Evolutionary conservation across 768 basidiomycete species (phyloP), one percentile per base, ranked within the genome.

Genomic region (Amanita rimosa): DNA sequence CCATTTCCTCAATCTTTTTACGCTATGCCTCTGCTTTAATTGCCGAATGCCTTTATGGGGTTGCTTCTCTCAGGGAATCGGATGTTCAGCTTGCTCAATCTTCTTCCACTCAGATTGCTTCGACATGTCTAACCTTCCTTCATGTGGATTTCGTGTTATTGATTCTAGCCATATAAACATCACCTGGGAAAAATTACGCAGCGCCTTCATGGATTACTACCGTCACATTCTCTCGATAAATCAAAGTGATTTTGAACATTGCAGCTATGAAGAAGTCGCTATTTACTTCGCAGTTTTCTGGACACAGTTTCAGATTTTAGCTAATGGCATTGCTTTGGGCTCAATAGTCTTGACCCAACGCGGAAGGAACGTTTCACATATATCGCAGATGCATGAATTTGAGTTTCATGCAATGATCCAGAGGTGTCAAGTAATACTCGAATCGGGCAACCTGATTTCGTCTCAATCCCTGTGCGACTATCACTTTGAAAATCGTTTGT

Each of bases 31-130:
- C 7, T 93, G 89, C 58, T 71, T 75, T 52, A 58, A 72, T 3
- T 93, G 89, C 60, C 69, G 63, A 16, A 62, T 71, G 37, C 89
- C 89, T 1, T 68, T 91, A 9, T 91, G 88, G 87, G 89, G 87
- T 2, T 70, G 65, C 42, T 62, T 68, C 11, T 63, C 62, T 31
- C 88, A 91, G 60, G 84, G 77, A 2, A 56, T 83, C 17, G 75
- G 73, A 44, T 93, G 89, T 58, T 58, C 60, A 21, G 63, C 66
- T 2, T 93, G 89, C 62, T 69, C 69, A 29, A 66, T 73, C 17
- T 79, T 85, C 48, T 70, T 73, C 17, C 50, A 51, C 24, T 16
- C 14, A 10, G 17, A 34, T 36, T 51, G 50, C 27, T 21, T 51
- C 14, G 29, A 24, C 6, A 19, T 35, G 2, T 17, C 35, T 8